Conservation (phyloP, 768 basidiomycete genomes). For the Mycena metata region DNA sequence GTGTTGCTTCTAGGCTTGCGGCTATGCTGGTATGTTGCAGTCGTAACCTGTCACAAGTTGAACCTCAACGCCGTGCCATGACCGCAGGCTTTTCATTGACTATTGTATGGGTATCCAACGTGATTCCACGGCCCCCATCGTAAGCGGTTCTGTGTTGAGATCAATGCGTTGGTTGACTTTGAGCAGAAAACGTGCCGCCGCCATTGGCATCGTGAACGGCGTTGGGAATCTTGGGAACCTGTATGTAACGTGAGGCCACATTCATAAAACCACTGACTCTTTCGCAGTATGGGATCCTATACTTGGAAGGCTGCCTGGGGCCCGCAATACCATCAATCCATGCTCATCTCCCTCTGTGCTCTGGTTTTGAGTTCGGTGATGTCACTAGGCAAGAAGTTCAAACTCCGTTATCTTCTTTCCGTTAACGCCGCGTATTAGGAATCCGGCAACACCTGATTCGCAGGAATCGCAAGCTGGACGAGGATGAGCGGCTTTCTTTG, state of each 20-base stretch:
- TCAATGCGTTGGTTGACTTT: background rate
- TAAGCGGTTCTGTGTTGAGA: slow-evolving; percentile 40
- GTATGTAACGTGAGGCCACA: slow-evolving; percentile 49
- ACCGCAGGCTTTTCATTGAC: slow-evolving; percentile 59
- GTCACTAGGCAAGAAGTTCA: slow-evolving; percentile 46
- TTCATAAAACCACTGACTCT: background rate
- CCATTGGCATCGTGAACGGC: slow-evolving; percentile 75
- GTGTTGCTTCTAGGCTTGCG: slow-evolving; percentile 49
- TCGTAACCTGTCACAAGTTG: slow-evolving; percentile 5
- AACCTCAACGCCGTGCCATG: background rate
- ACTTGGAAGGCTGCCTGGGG: slow-evolving; percentile 74
- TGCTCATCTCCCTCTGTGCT: slow-evolving; percentile 60
- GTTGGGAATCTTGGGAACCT: slow-evolving; percentile 68
- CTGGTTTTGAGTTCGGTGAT: slow-evolving; percentile 43
- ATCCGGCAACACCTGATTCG: slow-evolving; percentile 62
- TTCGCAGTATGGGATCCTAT: slow-evolving; percentile 69
- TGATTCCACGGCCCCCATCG: slow-evolving; percentile 71
- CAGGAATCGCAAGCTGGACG: slow-evolving; percentile 66
- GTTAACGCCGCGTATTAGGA: slow-evolving; percentile 43
- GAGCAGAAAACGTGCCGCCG: slow-evolving; percentile 62
- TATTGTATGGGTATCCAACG: slow-evolving; percentile 74
- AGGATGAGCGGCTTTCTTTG: slow-evolving; percentile 59
- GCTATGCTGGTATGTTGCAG: slow-evolving; percentile 57
- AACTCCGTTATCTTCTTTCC: too few species aligned
- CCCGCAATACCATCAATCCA: slow-evolving; percentile 72